Evolutionary conservation across 768 basidiomycete genomes (phyloP).

Genomic region (Amanita thiersii): DNA sequence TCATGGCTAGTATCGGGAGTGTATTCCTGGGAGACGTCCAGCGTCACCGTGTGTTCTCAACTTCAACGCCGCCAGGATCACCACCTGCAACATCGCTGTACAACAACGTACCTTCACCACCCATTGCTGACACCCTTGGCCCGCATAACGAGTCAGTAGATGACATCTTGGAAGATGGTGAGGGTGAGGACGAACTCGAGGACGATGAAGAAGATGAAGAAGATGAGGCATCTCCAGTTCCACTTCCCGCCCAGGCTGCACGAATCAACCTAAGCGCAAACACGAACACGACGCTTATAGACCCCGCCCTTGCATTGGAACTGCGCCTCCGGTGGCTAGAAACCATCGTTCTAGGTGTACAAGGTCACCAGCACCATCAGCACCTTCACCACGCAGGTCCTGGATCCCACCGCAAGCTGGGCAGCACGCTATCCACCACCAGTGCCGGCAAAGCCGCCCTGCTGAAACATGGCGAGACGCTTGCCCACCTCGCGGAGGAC

Average conservation of each 20-base stretch:
- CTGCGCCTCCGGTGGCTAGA: conserved; percentile 76
- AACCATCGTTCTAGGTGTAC: conserved; percentile 55
- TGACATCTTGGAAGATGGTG: not conserved
- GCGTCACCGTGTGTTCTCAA: conserved; percentile 54
- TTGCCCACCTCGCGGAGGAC: conserved; percentile 51
- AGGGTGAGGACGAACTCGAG: not conserved
- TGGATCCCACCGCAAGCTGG: conserved; percentile 4
- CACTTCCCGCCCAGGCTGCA: conserved; percentile 2
- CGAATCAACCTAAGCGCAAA: conserved; percentile 8
- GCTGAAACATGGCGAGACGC: conserved; percentile 43
- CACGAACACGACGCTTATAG: conserved; percentile 31
- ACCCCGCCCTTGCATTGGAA: conserved; percentile 63
- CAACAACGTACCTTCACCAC: conserved; percentile 15
- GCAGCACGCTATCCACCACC: not conserved
- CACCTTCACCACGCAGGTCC: too few species aligned
- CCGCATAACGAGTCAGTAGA: not conserved
- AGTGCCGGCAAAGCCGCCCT: conserved; percentile 16
- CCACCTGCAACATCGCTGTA: conserved; percentile 28
- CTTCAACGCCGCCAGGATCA: conserved; percentile 40
- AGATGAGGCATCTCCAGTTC: not conserved
- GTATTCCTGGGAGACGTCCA: conserved; percentile 76
- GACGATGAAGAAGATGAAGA: not conserved
- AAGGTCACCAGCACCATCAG: too few species aligned
- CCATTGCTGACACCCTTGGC: conserved; percentile 14
- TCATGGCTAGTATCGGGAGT: conserved; percentile 61